These are phyloP conservation scores for Fusarium oligoseptatum DNA, from an alignment of 2,329 filamentous ascomycete genomes.

Conservation along the genomic window DNA sequence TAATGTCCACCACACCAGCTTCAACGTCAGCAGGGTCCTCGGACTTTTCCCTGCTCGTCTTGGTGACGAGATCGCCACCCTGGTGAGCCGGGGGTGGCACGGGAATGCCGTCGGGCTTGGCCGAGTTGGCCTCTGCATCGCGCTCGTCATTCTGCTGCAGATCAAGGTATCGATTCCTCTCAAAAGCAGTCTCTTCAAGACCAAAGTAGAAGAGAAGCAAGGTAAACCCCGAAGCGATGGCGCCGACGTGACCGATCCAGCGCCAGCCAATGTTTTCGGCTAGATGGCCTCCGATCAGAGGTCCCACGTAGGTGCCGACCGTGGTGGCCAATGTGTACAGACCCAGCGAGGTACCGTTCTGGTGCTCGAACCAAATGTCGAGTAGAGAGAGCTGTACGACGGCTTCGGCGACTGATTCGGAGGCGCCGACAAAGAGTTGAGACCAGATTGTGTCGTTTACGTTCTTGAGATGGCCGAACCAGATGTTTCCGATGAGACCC, in stretches of 20 bases:
- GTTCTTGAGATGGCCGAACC: slow-evolving; percentile 62
- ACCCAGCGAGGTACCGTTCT: slow-evolving; percentile 66
- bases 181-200: slow-evolving; percentile 66
- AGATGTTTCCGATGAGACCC: slow-evolving; percentile 64
- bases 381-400: slow-evolving; percentile 69
- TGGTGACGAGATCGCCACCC: background rate
- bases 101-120: slow-evolving; percentile 36
- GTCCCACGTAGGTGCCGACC: slow-evolving; percentile 68
- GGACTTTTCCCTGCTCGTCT: slow-evolving; percentile 24
- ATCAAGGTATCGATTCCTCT: slow-evolving; percentile 56
- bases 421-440: slow-evolving; percentile 69
- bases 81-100: background rate
- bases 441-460: slow-evolving; percentile 65
- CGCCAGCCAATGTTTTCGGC: slow-evolving; percentile 64
- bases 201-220: slow-evolving; percentile 64
- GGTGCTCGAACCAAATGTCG: slow-evolving; percentile 70
- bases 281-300: slow-evolving; percentile 65
- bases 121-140: background rate
- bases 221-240: slow-evolving; percentile 62
- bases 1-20: slow-evolving; percentile 17
- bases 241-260: slow-evolving; percentile 66
- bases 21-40: slow-evolving; percentile 22
- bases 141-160: slow-evolving; percentile 26
- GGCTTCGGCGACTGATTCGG: slow-evolving; percentile 68
- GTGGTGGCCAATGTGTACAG: slow-evolving; percentile 68